phyloP scores from a whole-genome alignment of 192 early-diverging fungal species.

The Phycomyces blakesleeanus region DNA sequence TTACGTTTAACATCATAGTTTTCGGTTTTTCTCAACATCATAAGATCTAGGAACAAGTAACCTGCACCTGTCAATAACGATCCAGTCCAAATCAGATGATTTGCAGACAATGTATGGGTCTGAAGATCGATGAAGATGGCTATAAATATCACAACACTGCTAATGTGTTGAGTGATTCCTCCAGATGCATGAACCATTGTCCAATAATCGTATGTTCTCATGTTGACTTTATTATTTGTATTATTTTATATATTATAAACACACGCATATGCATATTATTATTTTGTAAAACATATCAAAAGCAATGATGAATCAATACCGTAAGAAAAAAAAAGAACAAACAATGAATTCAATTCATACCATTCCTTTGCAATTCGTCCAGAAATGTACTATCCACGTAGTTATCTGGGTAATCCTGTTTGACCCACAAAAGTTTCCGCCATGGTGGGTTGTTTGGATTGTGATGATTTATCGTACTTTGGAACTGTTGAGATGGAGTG shows the following conservation, averaged over 20 bases:
- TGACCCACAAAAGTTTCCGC: constrained; percentile 82
- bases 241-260: no score
- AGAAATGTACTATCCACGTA: constrained; percentile 88
- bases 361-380: constrained; percentile 85
- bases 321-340: constrained; percentile 14
- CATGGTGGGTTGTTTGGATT: constrained; percentile 45
- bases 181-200: constrained; percentile 69
- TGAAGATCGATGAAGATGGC: constrained; percentile 81
- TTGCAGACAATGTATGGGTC: constrained; percentile 48
- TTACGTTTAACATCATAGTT: constrained; percentile 45
- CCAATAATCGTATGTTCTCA: constrained; percentile 81
- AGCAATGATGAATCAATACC: neutral
- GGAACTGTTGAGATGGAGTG: constrained; percentile 7
- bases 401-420: constrained; percentile 88
- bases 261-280: no score
- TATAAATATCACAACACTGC: constrained; percentile 83
- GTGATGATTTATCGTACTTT: constrained; percentile 21
- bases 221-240: constrained; percentile 73
- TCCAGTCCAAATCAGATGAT: constrained; percentile 56
- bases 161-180: constrained; percentile 83
- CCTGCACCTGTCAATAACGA: constrained; percentile 54
- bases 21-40: constrained; percentile 38
- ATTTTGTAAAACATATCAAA: constrained; percentile 16
- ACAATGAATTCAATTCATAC: constrained; percentile 30
- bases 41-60: constrained; percentile 71